A percentile compares a stretch with the other conserved stretches of the same genome.
These are phyloP conservation scores for Rheum nobile DNA, from an alignment of 148 eudicot species.

Conservation along the genomic window DNA sequence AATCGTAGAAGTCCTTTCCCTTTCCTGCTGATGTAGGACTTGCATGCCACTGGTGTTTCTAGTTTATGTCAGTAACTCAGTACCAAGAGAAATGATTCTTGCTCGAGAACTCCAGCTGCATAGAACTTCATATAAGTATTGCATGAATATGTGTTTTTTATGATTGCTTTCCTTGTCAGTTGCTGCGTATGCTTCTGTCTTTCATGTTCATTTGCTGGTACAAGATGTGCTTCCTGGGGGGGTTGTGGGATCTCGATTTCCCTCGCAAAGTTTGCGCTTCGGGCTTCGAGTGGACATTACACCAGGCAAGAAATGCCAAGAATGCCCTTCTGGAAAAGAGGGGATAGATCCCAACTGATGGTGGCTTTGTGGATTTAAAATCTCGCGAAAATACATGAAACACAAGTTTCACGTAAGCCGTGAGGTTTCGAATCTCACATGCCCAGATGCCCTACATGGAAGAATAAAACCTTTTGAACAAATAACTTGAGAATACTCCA, in stretches of 20 bases:
- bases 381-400: background rate
- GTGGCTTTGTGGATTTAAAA: background rate
- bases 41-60: background rate
- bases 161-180: too few species aligned
- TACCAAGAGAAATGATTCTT: background rate
- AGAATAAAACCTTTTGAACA: too few species aligned
- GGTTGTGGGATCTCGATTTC: too few species aligned
- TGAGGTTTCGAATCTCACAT: background rate
- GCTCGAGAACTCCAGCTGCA: background rate
- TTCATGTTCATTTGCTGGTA: too few species aligned
- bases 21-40: conserved; percentile 1
- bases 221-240: too few species aligned
- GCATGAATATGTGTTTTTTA: background rate
- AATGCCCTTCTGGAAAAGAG: background rate
- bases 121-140: background rate
- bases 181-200: too few species aligned
- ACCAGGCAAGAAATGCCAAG: background rate
- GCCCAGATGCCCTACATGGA: background rate
- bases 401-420: too few species aligned
- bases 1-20: background rate
- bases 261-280: too few species aligned
- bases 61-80: background rate
- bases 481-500: too few species aligned
- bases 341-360: too few species aligned
- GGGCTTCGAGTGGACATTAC: background rate